Percentiles rank a stretch among this genome's conserved stretches.
Evolutionary conservation across 257 asterid genomes (phyloP).

Genomic region (Osmanthus fragrans): DNA sequence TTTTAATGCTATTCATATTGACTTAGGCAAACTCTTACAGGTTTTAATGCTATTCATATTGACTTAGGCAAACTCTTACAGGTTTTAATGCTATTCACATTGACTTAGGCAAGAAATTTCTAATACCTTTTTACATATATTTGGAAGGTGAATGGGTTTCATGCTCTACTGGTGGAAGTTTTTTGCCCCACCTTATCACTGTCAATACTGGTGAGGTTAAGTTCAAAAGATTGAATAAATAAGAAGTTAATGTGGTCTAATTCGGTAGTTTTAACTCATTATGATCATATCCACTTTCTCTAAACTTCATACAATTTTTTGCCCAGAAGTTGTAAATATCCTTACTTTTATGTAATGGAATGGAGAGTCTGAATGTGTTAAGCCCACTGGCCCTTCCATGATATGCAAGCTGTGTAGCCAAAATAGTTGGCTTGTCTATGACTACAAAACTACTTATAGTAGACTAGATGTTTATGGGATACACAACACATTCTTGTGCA

Average conservation of each 20-base stretch:
- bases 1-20: too few species aligned
- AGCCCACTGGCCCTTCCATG: background rate
- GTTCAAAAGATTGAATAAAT: constrained; percentile 14
- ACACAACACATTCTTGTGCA: background rate
- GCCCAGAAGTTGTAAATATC: background rate
- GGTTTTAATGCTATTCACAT: background rate
- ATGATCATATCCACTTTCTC: background rate
- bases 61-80: too few species aligned
- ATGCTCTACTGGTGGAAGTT: constrained; percentile 63
- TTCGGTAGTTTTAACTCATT: background rate
- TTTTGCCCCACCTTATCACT: constrained; percentile 65
- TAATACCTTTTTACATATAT: background rate
- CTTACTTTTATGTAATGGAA: background rate
- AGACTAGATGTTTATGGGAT: background rate
- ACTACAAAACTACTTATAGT: background rate
- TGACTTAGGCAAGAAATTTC: background rate
- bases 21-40: too few species aligned
- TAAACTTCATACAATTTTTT: background rate
- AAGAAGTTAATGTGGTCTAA: background rate
- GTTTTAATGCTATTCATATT: too few species aligned
- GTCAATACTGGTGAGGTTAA: constrained; percentile 78
- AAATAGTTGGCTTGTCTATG: background rate
- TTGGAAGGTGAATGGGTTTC: constrained; percentile 63
- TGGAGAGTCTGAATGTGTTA: background rate
- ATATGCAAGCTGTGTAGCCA: background rate